phyloP scores from a whole-genome alignment of 2,329 filamentous ascomycete species.

The Cordyceps cicadae region DNA sequence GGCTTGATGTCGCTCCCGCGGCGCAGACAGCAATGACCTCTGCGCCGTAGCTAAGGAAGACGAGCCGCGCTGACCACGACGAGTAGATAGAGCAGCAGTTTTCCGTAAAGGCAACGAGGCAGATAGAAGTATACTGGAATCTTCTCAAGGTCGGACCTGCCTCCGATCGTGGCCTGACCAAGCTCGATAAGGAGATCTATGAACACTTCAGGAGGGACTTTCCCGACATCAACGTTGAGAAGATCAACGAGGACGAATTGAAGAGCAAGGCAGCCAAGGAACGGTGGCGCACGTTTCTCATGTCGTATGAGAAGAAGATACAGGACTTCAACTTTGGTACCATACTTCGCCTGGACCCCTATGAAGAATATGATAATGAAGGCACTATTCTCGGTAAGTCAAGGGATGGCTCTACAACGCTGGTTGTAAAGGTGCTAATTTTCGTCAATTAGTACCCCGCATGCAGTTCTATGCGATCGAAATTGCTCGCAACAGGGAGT shows the following conservation, averaged over 20 bases:
- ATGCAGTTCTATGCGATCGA: conserved; percentile 50
- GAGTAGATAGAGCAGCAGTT: conserved; percentile 97
- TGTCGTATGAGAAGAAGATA: conserved; percentile 86
- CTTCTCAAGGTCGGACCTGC: conserved; percentile 88
- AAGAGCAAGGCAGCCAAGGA: conserved; percentile 96
- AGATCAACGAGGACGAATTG: conserved; percentile 85
- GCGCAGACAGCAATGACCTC: conserved; percentile 1
- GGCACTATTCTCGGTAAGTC: conserved; percentile 81
- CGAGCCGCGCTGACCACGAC: not conserved
- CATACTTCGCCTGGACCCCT: conserved; percentile 71
- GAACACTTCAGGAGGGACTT: conserved; percentile 82
- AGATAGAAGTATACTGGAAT: conserved; percentile 94
- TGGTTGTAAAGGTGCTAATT: not conserved
- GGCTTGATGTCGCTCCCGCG: conserved; percentile 6
- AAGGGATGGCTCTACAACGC: not conserved
- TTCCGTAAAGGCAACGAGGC: conserved; percentile 92
- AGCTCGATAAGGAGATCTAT: conserved; percentile 90
- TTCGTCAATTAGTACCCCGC: conserved; percentile 35
- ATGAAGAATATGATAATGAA: conserved; percentile 76
- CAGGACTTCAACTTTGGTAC: conserved; percentile 98
- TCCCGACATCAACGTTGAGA: conserved; percentile 81
- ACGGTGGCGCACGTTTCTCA: conserved; percentile 90
- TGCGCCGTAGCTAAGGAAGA: not conserved
- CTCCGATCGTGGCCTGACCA: conserved; percentile 82
- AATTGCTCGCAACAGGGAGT: conserved; percentile 66